Base-by-base conservation (phyloP, 2,329 filamentous ascomycete species). In the Berkeleyomyces rouxiae region DNA sequence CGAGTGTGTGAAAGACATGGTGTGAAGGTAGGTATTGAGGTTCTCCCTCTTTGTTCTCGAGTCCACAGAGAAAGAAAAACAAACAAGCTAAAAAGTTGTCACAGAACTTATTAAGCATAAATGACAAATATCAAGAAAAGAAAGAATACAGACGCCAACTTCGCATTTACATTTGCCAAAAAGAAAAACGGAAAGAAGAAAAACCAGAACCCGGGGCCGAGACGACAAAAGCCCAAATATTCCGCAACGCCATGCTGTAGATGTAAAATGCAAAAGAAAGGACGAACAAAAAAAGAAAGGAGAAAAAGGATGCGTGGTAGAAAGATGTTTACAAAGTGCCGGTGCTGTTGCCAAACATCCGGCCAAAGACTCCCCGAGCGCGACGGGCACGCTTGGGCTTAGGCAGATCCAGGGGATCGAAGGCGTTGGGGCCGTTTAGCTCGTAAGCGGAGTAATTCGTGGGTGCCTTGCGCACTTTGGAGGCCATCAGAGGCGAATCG, bases 401-500 rank as follows among this genome's bases (percentile, higher is more conserved):
- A 64, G 69, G 76, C 53, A 80, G 69, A 63, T 77, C 74, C 65
- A 76, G 75, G 64, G 81, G 75, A 64, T 82, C 77, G 36, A 82
- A 79, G 42, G 73, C 16, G n/a, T 23, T 68, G 65, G 75, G 76
- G 67, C 82, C 79, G n/a, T 53, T 53, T 33, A 53, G 37, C 71
- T 82, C 80, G 70, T 82, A 82, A 4, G 80, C 78, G 3, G 82
- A 76, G 66, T 78, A 69, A 46, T 65, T 69, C 64, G 66, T 67
- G 47, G 67, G 58, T 46, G 66, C 64, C 66, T 70, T 65, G 55
- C 64, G 66, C 64, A 66, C 64, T 36, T 67, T 66, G 68, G 68
- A 31, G 70, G 68, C 16, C 70, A 68, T 47, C 66, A 68, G 39
- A 66, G 72, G 72, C 49, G 74, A 72, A 61, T 76, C 67, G 55